Base-by-base conservation (phyloP, 73 alveolate genomes). In the Paramecium sexaurelia region DNA sequence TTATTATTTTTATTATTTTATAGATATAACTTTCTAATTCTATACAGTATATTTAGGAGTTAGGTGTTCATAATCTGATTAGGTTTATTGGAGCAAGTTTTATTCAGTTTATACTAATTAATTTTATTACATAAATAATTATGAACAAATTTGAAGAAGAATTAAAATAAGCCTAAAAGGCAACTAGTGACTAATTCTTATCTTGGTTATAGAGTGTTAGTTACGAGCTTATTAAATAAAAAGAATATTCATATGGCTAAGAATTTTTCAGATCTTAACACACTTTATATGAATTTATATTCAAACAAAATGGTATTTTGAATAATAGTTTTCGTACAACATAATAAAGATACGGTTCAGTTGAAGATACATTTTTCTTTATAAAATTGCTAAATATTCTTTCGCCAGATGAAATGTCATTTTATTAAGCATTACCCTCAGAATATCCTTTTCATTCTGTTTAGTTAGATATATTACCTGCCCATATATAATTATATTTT, bases 71-170 rank as follows among this genome's bases (percentile, higher is more conserved):
- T 51, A 51, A 17, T 51, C 67, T 15, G 67, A 51, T 51, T n/a
- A n/a, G 67, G 67, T 51, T 51, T 51, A 51, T 51, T 51, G 67
- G 6, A 5, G 67, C 22, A 51, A 15, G 67, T 51, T 51, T 51
- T 15, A 51, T 51, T 51, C 67, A 51, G 67, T 51, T 51, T 51
- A 51, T 51, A 51, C 67, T 51, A 51, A 51, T 51, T 51, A 51
- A 51, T 51, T 61, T 61, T 61, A 61, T 61, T 61, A 61, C 83
- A 61, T 61, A 61, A 51, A 61, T 61, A 61, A 22, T 61, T 61
- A 61, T 61, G 83, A 61, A 61, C 83, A 61, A 61, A 61, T 61
- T 61, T 61, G 83, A 61, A 61, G 83, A 61, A 9, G 83, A 61
- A 29, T 61, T 61, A 61, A 61, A 61, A 61, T 61, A 61, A 26